phyloP scores from a whole-genome alignment of 2,329 filamentous ascomycete genomes.

The Cercospora janseana region DNA sequence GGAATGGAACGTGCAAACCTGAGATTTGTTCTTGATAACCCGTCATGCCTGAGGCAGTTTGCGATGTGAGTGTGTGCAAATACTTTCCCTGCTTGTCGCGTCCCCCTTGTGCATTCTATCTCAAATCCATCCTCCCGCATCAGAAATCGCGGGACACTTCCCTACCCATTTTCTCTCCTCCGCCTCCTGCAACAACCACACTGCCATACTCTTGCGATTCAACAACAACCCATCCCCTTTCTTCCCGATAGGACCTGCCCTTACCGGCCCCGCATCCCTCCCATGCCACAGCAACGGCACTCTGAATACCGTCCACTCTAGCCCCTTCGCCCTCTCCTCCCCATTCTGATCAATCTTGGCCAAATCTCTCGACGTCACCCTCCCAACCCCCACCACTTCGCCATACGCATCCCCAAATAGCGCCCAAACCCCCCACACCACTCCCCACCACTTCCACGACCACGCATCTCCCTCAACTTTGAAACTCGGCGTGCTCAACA shows the following conservation, averaged over 20 bases:
- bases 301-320: slow-evolving; percentile 27
- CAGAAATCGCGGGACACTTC: slow-evolving; percentile 23
- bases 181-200: slow-evolving; percentile 29
- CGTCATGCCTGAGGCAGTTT: too few relatives aligned
- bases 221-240: slow-evolving; percentile 21
- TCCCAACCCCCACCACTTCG: slow-evolving; percentile 25
- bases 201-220: slow-evolving; percentile 26
- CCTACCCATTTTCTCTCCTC: slow-evolving; percentile 27
- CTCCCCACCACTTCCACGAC: slow-evolving; percentile 19
- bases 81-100: too few relatives aligned
- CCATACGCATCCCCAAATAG: slow-evolving; percentile 19
- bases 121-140: slow-evolving; percentile 25
- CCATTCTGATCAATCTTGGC: background rate
- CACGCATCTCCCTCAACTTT: slow-evolving; percentile 13
- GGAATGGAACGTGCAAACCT: too few relatives aligned
- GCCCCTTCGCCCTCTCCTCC: slow-evolving; percentile 1
- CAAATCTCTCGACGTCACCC: slow-evolving; percentile 11
- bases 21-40: too few relatives aligned
- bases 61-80: too few relatives aligned
- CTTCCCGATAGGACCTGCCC: slow-evolving; percentile 19
- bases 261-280: slow-evolving; percentile 19
- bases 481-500: slow-evolving; percentile 23
- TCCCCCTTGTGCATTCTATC: too few relatives aligned
- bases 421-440: slow-evolving; percentile 14
- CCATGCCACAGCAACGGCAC: slow-evolving; percentile 25